Percentiles rank a stretch among this genome's conserved stretches.
These are phyloP conservation scores for Eucalyptus tenuipes DNA, from an alignment of 345 rosid species.

Conservation along the genomic window DNA sequence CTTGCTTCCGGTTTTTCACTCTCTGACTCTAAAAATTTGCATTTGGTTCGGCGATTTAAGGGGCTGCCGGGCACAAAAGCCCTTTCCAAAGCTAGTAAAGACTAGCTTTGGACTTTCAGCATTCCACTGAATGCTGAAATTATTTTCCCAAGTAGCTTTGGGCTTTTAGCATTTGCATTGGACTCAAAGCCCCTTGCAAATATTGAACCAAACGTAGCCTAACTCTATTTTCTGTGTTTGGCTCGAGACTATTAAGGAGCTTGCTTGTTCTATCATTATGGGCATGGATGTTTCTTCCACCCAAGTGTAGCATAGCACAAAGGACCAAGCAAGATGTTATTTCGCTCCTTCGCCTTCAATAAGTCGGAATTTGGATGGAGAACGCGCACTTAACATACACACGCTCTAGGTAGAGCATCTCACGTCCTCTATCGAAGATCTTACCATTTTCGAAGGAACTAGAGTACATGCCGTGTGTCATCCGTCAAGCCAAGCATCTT, in stretches of 20 bases:
- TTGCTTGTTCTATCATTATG: background rate
- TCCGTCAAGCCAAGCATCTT: background rate
- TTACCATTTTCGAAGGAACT: background rate
- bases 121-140: too few species aligned
- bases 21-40: too few species aligned
- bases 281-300: background rate
- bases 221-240: background rate
- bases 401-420: background rate
- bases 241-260: background rate
- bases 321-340: background rate
- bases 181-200: too few species aligned
- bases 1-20: background rate
- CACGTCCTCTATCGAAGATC: background rate
- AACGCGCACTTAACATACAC: background rate
- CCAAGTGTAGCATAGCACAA: background rate
- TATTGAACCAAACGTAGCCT: too few species aligned
- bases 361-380: background rate
- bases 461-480: background rate
- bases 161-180: too few species aligned
- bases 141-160: too few species aligned
- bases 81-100: too few species aligned
- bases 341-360: background rate
- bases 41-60: too few species aligned
- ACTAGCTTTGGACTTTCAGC: too few species aligned
- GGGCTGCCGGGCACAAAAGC: too few species aligned